Evolutionary conservation across 2,329 filamentous ascomycete genomes (phyloP).

Genomic region (Aspergillus hortae): DNA sequence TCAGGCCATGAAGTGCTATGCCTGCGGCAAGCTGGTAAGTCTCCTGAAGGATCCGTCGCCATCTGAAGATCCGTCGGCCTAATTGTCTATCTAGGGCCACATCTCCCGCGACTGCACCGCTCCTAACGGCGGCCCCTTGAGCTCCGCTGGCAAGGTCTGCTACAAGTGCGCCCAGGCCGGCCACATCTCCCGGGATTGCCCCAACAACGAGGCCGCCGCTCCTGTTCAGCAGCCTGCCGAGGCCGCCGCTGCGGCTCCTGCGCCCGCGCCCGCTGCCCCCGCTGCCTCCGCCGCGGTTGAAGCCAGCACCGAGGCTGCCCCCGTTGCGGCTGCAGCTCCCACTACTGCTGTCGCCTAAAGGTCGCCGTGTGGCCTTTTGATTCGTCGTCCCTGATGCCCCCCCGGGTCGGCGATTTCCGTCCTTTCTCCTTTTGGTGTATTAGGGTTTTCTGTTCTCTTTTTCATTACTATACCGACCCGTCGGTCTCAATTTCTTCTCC

Average conservation of each 20-base stretch:
- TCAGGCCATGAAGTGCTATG: constrained; percentile 98
- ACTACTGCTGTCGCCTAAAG: constrained; percentile 45
- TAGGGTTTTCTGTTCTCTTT: constrained; percentile 3
- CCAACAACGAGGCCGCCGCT: constrained; percentile 60
- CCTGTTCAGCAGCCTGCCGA: constrained; percentile 29
- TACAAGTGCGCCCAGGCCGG: constrained; percentile 95
- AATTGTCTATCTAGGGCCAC: constrained; percentile 55
- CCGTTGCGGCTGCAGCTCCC: constrained; percentile 37
- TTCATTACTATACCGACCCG: constrained; percentile 6
- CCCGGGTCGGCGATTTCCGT: constrained; percentile 18
- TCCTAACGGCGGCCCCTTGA: constrained; percentile 91
- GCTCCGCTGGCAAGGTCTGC: constrained; percentile 96
- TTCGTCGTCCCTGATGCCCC: constrained; percentile 4
- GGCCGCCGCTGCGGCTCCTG: constrained; percentile 27
- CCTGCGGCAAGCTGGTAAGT: constrained; percentile 77
- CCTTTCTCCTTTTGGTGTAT: constrained; percentile 17
- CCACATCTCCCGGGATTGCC: constrained; percentile 94
- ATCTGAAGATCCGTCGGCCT: neutral
- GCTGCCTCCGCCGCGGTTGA: constrained; percentile 27
- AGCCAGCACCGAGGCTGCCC: constrained; percentile 30
- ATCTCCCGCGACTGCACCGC: constrained; percentile 95
- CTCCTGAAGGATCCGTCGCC: neutral
- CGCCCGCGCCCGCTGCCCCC: constrained; percentile 19
- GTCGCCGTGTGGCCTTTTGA: neutral
- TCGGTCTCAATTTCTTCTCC: constrained; percentile 20